Conservation (phyloP, 768 basidiomycete genomes). For the Lentinula detonsa region DNA sequence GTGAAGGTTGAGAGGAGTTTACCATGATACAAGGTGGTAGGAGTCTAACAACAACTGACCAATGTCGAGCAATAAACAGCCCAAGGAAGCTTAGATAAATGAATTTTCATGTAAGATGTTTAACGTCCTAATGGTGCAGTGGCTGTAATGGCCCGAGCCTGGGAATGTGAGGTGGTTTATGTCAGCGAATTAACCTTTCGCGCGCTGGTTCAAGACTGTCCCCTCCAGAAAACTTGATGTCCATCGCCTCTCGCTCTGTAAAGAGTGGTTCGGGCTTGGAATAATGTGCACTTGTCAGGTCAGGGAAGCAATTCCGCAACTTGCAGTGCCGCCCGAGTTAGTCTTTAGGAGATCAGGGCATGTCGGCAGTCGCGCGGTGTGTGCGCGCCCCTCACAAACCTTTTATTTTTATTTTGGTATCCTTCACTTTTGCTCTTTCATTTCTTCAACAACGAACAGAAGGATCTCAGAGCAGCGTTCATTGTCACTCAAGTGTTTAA, state of each 20-base stretch:
- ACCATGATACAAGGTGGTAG: neutral
- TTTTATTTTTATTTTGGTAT: slow-evolving; percentile 28
- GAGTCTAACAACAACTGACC: neutral
- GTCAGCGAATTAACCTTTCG: slow-evolving; percentile 57
- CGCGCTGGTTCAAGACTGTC: slow-evolving; percentile 92
- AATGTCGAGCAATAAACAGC: no score
- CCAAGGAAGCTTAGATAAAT: no score
- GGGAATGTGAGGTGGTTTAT: slow-evolving; percentile 73
- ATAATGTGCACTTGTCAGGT: slow-evolving; percentile 80
- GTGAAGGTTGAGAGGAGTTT: neutral
- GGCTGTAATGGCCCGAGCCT: slow-evolving; percentile 79
- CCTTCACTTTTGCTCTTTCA: no score
- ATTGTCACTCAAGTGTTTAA: no score
- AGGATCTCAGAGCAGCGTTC: no score
- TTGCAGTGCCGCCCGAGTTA: slow-evolving; percentile 84
- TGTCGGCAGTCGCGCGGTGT: slow-evolving; percentile 78
- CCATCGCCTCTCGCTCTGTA: slow-evolving; percentile 62
- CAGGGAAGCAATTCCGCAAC: slow-evolving; percentile 94
- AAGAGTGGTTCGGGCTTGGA: slow-evolving; percentile 62
- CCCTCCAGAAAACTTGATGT: slow-evolving; percentile 92
- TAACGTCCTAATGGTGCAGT: slow-evolving; percentile 25
- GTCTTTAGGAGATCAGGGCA: slow-evolving; percentile 85
- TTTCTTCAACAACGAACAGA: no score
- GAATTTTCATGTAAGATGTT: no score
- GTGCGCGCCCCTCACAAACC: slow-evolving; percentile 75